Evolutionary conservation across 1,139 yeast genomes (phyloP), one percentile per base, ranked within the genome.

Genomic region (Geotrichum cucujoidarum): DNA sequence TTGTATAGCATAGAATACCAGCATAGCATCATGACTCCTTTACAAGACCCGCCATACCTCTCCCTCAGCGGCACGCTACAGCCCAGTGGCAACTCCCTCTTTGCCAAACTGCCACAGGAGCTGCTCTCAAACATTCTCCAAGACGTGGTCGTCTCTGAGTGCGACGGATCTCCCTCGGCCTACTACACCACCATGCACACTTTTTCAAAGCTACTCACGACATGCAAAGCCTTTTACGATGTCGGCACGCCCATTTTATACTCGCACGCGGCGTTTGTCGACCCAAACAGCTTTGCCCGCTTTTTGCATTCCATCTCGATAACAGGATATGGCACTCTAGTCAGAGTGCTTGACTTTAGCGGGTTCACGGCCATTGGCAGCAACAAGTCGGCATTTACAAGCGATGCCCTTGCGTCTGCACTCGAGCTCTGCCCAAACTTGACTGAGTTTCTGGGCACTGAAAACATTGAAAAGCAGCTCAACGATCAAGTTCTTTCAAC

Each of bases 311-410:
- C 86, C 49, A 70, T 87, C 42, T 67, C 70, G 48, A 66, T 68
- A n/a, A 71, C 75, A 69, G 37, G 74, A 68, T 53, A 72, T 77
- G 89, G 95, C 7, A 74, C 75, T 51, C 78, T 78, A 57, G 94
- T 86, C 25, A 80, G 82, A 58, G 81, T 83, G 51, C 76, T 89
- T 59, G 97, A 89, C 67, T 89, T 89, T 61, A 85, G 85, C 60
- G 92, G 87, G 54, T 83, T 89, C 63, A 88, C 97, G 0, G 83
- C 94, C 1, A 82, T 89, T 44, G 97, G 97, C 0, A 72, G 89
- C 46, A 97, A 97, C 2, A 73, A 96, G 54, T 85, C 96, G 0
- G 87, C 87, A 6, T 88, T 89, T 37, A 89, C 96, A 0, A 73
- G 83, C 41, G 68, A 72, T 25, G 89, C 96, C 2, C 79, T 89